phyloP scores from a whole-genome alignment of 495 filamentous ascomycete species.

The Thozetella sp. region DNA sequence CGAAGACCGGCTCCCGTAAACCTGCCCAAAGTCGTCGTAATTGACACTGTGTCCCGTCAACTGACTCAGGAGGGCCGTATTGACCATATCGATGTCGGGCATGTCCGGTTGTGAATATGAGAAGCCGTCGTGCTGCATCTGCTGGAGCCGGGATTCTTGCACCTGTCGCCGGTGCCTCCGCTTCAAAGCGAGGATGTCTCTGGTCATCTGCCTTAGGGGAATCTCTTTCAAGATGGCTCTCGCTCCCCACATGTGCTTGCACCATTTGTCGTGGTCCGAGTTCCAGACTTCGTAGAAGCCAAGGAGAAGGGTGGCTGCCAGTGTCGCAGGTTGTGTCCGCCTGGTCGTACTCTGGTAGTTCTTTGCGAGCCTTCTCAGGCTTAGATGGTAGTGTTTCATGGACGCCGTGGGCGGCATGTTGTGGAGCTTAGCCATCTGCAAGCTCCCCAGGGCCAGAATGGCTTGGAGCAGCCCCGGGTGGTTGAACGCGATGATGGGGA shows the following conservation, averaged over 20 bases:
- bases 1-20: slow-evolving; percentile 2
- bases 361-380: slow-evolving; percentile 74
- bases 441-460: slow-evolving; percentile 83
- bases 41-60: slow-evolving; percentile 35
- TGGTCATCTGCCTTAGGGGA: slow-evolving; percentile 72
- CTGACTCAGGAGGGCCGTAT: slow-evolving; percentile 33
- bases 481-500: slow-evolving; percentile 82
- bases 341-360: slow-evolving; percentile 70
- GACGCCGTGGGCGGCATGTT: slow-evolving; percentile 72
- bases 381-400: slow-evolving; percentile 89
- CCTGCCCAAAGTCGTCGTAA: slow-evolving; percentile 25
- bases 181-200: slow-evolving; percentile 62
- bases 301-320: slow-evolving; percentile 86
- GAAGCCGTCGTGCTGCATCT: slow-evolving; percentile 13
- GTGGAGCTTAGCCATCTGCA: slow-evolving; percentile 88
- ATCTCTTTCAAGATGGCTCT: slow-evolving; percentile 82
- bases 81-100: slow-evolving; percentile 25
- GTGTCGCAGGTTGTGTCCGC: slow-evolving; percentile 77
- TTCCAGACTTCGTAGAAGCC: slow-evolving; percentile 94
- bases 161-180: slow-evolving; percentile 35
- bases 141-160: slow-evolving; percentile 19
- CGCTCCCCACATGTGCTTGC: slow-evolving; percentile 84
- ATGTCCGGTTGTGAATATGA: slow-evolving; percentile 14
- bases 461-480: slow-evolving; percentile 87
- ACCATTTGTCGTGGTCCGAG: slow-evolving; percentile 95